Percentiles rank a stretch among this genome's conserved stretches.
Conservation (phyloP, 2,329 filamentous ascomycete species). For the Botrytis elliptica region DNA sequence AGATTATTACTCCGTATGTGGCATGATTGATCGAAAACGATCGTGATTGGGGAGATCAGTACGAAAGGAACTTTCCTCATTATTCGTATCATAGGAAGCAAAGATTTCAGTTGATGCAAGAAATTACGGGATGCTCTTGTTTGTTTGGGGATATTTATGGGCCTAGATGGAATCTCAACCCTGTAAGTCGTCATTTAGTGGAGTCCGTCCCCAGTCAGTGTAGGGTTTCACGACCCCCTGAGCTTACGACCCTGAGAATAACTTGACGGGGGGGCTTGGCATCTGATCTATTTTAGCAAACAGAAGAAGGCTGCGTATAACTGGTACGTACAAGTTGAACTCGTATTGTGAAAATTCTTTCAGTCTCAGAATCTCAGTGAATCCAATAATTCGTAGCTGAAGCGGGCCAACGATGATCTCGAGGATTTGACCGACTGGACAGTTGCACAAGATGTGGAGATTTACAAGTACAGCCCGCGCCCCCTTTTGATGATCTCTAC, state of each 20-base stretch:
- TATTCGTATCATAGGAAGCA: neutral
- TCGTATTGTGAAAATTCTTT: neutral
- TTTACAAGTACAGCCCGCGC: constrained; percentile 1
- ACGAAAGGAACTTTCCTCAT: neutral
- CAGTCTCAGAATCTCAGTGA: neutral
- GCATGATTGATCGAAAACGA: neutral
- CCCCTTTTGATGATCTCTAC: neutral
- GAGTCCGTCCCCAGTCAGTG: neutral
- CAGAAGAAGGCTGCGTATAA: neutral
- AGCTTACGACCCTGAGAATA: constrained; percentile 7
- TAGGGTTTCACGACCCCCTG: neutral
- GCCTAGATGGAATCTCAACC: neutral
- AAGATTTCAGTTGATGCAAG: neutral
- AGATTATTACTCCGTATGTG: neutral
- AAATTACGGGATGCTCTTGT: constrained; percentile 1
- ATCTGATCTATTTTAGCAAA: neutral
- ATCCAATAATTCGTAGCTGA: neutral
- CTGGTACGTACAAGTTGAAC: neutral
- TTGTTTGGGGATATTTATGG: constrained; percentile 1
- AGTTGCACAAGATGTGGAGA: neutral
- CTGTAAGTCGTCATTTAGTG: constrained; percentile 12
- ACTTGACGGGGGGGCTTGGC: neutral
- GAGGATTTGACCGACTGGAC: neutral
- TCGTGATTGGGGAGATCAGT: neutral
- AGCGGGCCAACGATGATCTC: neutral